Evolutionary conservation across 352 stramenopile species (phyloP).

Genomic region (Phytophthora pini): DNA sequence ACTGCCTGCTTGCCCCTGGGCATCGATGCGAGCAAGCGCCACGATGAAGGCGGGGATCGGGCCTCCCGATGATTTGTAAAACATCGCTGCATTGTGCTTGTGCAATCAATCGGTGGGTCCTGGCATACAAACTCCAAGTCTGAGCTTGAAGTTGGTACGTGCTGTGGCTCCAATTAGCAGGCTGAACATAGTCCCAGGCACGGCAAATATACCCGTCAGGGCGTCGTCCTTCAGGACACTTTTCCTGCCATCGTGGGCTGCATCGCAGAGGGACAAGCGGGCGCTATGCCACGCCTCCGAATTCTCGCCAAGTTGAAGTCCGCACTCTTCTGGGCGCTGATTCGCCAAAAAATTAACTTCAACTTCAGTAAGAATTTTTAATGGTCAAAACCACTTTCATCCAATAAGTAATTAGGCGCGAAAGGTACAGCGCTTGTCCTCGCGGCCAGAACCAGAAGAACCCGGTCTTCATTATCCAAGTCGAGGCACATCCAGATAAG

Average conservation of each 20-base stretch:
- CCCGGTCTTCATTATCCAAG: conserved; percentile 27
- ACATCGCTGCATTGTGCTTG: conserved; percentile 27
- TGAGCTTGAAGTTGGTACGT: conserved; percentile 27
- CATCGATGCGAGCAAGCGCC: no score
- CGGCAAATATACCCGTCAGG: neutral
- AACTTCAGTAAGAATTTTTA: conserved; percentile 5
- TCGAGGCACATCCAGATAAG: conserved; percentile 25
- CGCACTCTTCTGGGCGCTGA: neutral
- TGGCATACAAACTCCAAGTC: conserved; percentile 31
- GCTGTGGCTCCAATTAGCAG: conserved; percentile 12
- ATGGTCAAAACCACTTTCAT: conserved; percentile 35
- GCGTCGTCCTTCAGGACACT: conserved; percentile 9
- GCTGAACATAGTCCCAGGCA: neutral
- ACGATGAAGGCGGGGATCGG: no score
- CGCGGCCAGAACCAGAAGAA: conserved; percentile 42
- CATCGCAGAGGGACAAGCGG: neutral
- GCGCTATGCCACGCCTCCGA: conserved; percentile 2
- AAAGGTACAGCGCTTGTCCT: conserved; percentile 43
- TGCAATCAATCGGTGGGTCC: conserved; percentile 16
- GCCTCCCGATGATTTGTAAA: conserved; percentile 35
- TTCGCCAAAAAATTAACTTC: conserved; percentile 45
- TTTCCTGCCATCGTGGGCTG: neutral
- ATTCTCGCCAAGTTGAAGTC: conserved; percentile 42
- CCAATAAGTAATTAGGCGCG: conserved; percentile 5
- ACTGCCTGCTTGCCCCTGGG: no score